Percentiles rank a stretch among this genome's conserved stretches.
Conservation (phyloP, 192 early-diverging fungal genomes). For the Piromyces finnis region DNA sequence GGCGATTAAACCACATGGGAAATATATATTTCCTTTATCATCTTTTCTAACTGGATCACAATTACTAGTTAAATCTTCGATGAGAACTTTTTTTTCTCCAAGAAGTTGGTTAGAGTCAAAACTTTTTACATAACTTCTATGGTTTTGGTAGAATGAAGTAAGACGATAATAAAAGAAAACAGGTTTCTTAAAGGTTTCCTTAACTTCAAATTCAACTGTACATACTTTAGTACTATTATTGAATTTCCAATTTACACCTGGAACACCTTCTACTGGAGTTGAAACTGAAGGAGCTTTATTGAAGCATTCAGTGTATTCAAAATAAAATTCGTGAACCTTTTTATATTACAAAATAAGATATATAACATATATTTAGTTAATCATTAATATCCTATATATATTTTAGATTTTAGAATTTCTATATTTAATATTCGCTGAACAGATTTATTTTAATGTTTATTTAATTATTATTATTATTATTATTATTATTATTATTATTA, state of each 20-base stretch:
- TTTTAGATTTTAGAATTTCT: too few species aligned
- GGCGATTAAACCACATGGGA: slow-evolving; percentile 95
- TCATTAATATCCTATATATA: too few species aligned
- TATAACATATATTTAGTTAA: too few species aligned
- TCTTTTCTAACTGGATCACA: slow-evolving; percentile 10
- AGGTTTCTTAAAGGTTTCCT: slow-evolving; percentile 42
- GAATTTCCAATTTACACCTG: slow-evolving; percentile 20
- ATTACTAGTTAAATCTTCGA: slow-evolving; percentile 4
- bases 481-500: too few species aligned
- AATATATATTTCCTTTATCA: slow-evolving; percentile 29
- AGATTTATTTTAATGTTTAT: too few species aligned
- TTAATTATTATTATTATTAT: too few species aligned
- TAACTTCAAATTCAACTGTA: slow-evolving; percentile 53
- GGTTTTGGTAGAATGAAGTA: slow-evolving; percentile 99
- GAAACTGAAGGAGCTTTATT: not conserved
- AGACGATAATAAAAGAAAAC: slow-evolving; percentile 91
- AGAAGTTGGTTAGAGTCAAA: slow-evolving; percentile 66
- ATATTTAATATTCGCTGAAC: too few species aligned
- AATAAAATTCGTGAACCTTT: slow-evolving; percentile 64
- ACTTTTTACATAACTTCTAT: slow-evolving; percentile 80
- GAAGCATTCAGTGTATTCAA: slow-evolving; percentile 87
- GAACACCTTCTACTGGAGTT: not conserved
- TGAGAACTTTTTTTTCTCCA: slow-evolving; percentile 27
- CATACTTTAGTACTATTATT: slow-evolving; percentile 28
- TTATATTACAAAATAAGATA: not conserved